A percentile compares a stretch with the other conserved stretches of the same genome.
These are phyloP conservation scores for Aspergillus diversus DNA, from an alignment of 495 filamentous ascomycete genomes.

Conservation along the genomic window DNA sequence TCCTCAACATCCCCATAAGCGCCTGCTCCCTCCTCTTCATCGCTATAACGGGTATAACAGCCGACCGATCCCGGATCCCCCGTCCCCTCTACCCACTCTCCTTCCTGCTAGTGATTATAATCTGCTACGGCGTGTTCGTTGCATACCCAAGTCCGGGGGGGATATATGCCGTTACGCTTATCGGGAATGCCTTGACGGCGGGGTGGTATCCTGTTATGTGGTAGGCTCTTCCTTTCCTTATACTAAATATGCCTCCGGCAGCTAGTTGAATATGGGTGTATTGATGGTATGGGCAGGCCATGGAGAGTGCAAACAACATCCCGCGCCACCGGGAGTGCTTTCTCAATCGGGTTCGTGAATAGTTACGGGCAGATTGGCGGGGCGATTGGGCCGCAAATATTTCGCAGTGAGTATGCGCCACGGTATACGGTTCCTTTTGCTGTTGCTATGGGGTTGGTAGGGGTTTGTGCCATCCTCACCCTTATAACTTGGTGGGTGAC, in stretches of 20 bases:
- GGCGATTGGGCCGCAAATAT: conserved; percentile 37
- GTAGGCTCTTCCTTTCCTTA: neutral
- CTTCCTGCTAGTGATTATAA: conserved; percentile 30
- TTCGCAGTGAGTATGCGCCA: conserved; percentile 37
- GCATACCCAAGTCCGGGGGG: conserved; percentile 40
- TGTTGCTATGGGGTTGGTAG: conserved; percentile 35
- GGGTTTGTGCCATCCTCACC: conserved; percentile 2
- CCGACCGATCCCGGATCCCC: neutral
- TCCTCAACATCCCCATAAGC: conserved; percentile 39
- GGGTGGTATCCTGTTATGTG: conserved; percentile 37
- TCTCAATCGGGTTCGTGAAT: conserved; percentile 47
- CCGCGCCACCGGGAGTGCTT: conserved; percentile 46
- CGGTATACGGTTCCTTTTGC: conserved; percentile 34
- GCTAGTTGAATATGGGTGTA: no score
- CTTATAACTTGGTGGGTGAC: conserved; percentile 24
- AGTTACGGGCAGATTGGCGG: conserved; percentile 41
- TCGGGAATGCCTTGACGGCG: conserved; percentile 29
- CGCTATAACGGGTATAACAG: neutral
- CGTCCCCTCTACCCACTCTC: neutral
- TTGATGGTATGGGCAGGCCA: no score
- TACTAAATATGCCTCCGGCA: neutral
- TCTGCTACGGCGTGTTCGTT: conserved; percentile 44
- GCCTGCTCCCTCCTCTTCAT: conserved; percentile 25
- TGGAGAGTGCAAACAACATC: conserved; percentile 48
- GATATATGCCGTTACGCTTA: conserved; percentile 44